Evolutionary conservation across 75 land plant genomes (phyloP), one percentile per base, ranked within the genome.

Genomic region (Picea glauca): DNA sequence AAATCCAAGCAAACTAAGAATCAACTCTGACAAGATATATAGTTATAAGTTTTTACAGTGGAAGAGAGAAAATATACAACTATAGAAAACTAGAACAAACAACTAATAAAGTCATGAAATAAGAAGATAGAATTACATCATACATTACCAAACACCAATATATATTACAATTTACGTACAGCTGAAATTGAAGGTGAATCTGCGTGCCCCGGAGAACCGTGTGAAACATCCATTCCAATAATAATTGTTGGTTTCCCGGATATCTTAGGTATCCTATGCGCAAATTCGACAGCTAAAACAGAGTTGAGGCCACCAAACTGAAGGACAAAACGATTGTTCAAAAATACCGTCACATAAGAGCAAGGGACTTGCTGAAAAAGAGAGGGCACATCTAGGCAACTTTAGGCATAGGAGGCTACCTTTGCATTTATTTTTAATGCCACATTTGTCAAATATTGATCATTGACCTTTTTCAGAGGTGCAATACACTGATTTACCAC

Each of bases 221-320:
- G 99, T 0, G 99, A 97, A 56, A 97, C 98, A 86, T 94, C 99
- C 98, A 97, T 89, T 31, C 99, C 99, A 79, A 97, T 81, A 46
- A 97, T 97, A 11, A 93, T 81, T 35, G 99, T 95, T 1, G 98
- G 93, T 18, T 60, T 79, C 17, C 68, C 78, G 0, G 98, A 94
- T 20, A 94, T 77, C 35, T 85, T 17, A 1, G 95, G 93, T 40
- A 95, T 76, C 0, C 67, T 74, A 5, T 76, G 76, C 0, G 78
- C 78, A 23, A 70, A 64, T 58, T 92, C 90, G 15, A 80, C 30
- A 4, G 88, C 30, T 20, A 97, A 61, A n/a, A 84, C n/a, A 3
- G 95, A 90, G 75, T 97, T 97, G 54, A 91, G 79, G 1, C 99
- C 99, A 81, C 99, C 96, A 61, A 92, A 77, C 99, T 97, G 88